Percentiles rank a stretch among this genome's conserved stretches.
These are phyloP conservation scores for Rhizoclosmatium globosum DNA, from an alignment of 192 early-diverging fungal genomes.

Conservation along the genomic window DNA sequence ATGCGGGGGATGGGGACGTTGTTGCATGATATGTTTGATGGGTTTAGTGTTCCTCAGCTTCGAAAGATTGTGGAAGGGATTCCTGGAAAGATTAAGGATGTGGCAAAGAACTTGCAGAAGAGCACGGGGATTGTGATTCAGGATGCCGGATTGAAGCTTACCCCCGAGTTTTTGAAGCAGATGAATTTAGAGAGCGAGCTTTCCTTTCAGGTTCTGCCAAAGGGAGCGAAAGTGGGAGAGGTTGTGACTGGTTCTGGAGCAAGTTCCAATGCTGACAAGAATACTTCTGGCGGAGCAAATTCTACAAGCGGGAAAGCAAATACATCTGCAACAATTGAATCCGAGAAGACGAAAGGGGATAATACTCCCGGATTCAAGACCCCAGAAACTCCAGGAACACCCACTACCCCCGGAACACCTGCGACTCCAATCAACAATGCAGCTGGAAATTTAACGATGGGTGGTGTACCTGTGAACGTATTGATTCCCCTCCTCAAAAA, in stretches of 20 bases:
- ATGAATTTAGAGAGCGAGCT: constrained; percentile 41
- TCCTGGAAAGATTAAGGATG: constrained; percentile 56
- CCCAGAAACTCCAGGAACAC: neutral
- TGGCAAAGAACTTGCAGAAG: constrained; percentile 53
- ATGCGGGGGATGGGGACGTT: constrained; percentile 56
- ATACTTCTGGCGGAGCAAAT: neutral
- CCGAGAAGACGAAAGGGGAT: neutral
- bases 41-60: constrained; percentile 44
- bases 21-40: constrained; percentile 48
- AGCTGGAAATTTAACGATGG: constrained; percentile 45
- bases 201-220: neutral
- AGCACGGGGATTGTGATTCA: constrained; percentile 59
- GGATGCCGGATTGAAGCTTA: constrained; percentile 56
- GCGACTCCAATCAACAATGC: constrained; percentile 31
- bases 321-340: neutral
- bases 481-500: constrained; percentile 54
- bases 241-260: neutral
- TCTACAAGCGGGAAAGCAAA: too few relatives aligned
- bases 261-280: neutral
- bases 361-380: neutral
- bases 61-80: constrained; percentile 53
- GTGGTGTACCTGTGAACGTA: constrained; percentile 52
- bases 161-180: constrained; percentile 57
- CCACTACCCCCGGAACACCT: constrained; percentile 25
- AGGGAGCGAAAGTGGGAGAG: neutral